Conservation (phyloP, 139 green algal genomes). For the Micractinium sp. region DNA sequence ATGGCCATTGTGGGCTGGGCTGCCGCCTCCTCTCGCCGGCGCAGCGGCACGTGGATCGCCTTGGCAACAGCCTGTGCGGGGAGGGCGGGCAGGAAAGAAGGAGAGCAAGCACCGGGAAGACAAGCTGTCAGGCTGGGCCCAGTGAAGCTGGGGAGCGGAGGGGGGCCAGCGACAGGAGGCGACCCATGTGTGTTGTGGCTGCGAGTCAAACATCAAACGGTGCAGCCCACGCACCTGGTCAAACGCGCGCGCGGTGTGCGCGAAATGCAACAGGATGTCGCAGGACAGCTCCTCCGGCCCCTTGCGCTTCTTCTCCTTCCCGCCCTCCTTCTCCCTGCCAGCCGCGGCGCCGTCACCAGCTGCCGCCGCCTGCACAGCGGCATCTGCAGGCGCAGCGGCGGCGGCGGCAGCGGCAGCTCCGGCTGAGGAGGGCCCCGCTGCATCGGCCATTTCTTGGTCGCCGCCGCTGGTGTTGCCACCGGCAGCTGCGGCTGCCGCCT, state of each 20-base stretch:
- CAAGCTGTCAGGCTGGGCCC: not conserved
- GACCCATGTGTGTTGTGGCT: too few relatives aligned
- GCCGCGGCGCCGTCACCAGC: not conserved
- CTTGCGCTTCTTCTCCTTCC: conserved; percentile 55
- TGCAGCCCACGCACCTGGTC: conserved; percentile 46
- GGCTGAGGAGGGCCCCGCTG: not conserved
- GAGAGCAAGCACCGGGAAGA: not conserved
- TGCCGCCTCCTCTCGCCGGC: conserved; percentile 61
- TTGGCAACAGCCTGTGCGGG: conserved; percentile 67
- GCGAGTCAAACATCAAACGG: not conserved
- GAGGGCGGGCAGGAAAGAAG: not conserved
- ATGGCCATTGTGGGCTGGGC: conserved; percentile 59
- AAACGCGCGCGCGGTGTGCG: conserved; percentile 71
- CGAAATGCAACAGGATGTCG: conserved; percentile 80
- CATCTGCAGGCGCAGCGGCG: not conserved
- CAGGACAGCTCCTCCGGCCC: conserved; percentile 68
- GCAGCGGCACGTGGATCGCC: conserved; percentile 77
- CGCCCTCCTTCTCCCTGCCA: not conserved
- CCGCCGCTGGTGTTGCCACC: not conserved
- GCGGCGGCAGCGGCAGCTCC: not conserved
- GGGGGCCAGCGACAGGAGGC: not conserved
- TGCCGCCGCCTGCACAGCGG: not conserved
- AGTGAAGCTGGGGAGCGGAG: not conserved
- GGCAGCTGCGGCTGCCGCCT: conserved; percentile 8
- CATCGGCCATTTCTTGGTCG: conserved; percentile 24